These are phyloP conservation scores for Takakia lepidozioides DNA, from an alignment of 225 moss, liverwort and hornwort genomes.

Conservation along the genomic window DNA sequence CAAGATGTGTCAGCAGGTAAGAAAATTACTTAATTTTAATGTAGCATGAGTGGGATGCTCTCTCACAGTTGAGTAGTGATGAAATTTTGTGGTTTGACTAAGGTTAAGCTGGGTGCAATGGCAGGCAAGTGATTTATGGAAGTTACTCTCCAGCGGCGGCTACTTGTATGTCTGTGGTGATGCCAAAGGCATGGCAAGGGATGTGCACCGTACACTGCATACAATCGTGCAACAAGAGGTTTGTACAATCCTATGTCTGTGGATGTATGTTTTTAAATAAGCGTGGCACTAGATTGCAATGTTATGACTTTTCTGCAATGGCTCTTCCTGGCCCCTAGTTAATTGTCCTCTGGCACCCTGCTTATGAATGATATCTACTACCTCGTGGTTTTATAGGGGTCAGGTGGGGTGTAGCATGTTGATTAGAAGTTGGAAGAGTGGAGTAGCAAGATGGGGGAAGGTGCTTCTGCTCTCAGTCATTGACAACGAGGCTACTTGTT, in stretches of 20 bases:
- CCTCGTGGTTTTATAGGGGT: no score
- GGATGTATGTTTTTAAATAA: neutral
- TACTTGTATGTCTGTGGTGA: conserved; percentile 92
- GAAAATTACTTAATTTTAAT: no score
- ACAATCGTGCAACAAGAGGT: conserved; percentile 66
- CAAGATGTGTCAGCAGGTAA: conserved; percentile 58
- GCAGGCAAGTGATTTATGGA: conserved; percentile 59
- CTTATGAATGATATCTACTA: no score
- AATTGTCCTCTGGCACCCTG: no score
- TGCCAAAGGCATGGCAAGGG: conserved; percentile 95
- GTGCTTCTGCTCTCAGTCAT: neutral
- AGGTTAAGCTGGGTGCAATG: conserved; percentile 10
- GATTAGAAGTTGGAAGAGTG: no score
- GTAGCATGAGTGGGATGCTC: no score
- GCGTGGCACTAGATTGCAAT: no score
- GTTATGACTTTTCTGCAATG: no score
- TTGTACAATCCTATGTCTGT: neutral
- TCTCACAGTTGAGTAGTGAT: no score
- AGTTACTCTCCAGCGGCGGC: conserved; percentile 42
- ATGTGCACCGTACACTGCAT: conserved; percentile 66
- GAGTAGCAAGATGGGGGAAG: no score
- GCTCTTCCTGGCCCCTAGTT: no score
- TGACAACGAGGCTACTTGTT: neutral
- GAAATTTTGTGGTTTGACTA: neutral
- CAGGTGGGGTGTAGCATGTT: no score